A percentile compares a stretch with the other conserved stretches of the same genome.
These are phyloP conservation scores for Rhizophora mangle DNA, from an alignment of 345 rosid genomes.

Conservation along the genomic window DNA sequence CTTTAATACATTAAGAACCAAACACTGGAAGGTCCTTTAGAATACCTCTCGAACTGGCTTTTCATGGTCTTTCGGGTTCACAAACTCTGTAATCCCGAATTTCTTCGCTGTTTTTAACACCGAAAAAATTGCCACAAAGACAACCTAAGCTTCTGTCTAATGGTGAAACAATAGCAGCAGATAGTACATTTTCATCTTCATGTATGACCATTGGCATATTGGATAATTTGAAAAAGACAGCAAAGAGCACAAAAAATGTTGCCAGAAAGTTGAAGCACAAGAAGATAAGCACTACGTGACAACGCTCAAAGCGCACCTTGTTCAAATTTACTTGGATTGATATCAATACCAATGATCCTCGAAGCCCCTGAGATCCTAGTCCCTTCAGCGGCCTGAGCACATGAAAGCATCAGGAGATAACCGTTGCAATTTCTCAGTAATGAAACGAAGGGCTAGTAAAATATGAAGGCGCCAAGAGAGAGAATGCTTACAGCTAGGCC, in stretches of 20 bases:
- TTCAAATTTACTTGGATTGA: constrained; percentile 27
- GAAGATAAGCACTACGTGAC: not conserved
- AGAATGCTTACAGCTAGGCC: constrained; percentile 34
- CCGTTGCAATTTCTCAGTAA: too few relatives aligned
- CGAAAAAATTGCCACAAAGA: not conserved
- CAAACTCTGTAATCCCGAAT: constrained; percentile 44
- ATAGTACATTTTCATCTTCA: not conserved
- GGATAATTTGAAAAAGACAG: too few relatives aligned
- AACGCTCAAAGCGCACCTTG: constrained; percentile 22
- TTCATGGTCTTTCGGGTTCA: constrained; percentile 40
- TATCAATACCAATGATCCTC: constrained; percentile 40
- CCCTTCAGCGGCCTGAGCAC: constrained; percentile 39
- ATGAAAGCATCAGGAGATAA: not conserved
- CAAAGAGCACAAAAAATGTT: not conserved
- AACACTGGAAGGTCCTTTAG: not conserved
- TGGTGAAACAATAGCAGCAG: not conserved
- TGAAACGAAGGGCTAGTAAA: not conserved
- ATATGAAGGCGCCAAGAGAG: too few relatives aligned
- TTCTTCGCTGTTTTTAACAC: constrained; percentile 33
- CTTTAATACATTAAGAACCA: not conserved
- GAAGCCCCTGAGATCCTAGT: constrained; percentile 36
- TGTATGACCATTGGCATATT: too few relatives aligned
- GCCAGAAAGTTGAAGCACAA: not conserved
- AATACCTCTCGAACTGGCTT: constrained; percentile 42
- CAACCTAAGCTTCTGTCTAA: not conserved